phyloP scores from a whole-genome alignment of 495 filamentous ascomycete genomes.

The Pyrenula massariospora region DNA sequence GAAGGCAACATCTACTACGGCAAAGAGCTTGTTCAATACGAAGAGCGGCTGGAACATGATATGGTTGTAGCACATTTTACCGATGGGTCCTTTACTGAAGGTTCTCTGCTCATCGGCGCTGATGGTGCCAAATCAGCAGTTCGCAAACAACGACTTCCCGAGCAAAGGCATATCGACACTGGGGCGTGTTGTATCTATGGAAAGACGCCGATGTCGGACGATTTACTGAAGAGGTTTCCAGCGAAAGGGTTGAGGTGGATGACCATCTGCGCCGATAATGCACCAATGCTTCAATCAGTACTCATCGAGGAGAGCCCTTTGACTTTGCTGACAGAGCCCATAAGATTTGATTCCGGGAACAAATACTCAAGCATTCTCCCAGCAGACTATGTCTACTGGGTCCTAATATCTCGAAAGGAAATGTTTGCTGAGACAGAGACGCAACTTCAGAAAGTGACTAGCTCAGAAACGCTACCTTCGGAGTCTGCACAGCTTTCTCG shows the following conservation, averaged over 20 bases:
- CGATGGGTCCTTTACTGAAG: slow-evolving; percentile 23
- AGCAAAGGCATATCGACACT: slow-evolving; percentile 25
- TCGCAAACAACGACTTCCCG: slow-evolving; percentile 28
- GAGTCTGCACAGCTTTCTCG: slow-evolving; percentile 13
- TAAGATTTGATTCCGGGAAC: slow-evolving; percentile 14
- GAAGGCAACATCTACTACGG: slow-evolving; percentile 28
- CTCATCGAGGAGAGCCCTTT: slow-evolving; percentile 14
- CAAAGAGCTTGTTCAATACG: slow-evolving; percentile 24
- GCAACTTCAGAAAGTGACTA: slow-evolving; percentile 10
- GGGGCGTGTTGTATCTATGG: slow-evolving; percentile 31
- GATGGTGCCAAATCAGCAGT: slow-evolving; percentile 29
- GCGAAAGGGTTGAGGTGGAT: slow-evolving; percentile 15
- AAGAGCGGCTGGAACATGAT: slow-evolving; percentile 8
- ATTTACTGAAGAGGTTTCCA: slow-evolving; percentile 13
- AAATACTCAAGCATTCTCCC: slow-evolving; percentile 10
- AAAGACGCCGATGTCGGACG: slow-evolving; percentile 22
- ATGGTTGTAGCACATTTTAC: slow-evolving; percentile 23
- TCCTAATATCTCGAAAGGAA: slow-evolving; percentile 13
- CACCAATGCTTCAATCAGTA: slow-evolving; percentile 6
- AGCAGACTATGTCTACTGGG: slow-evolving; percentile 29
- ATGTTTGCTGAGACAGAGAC: slow-evolving; percentile 9
- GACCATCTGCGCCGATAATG: slow-evolving; percentile 17
- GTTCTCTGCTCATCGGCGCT: slow-evolving; percentile 30
- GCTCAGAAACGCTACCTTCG: not conserved
- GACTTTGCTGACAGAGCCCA: slow-evolving; percentile 23